Base-by-base conservation (phyloP, 1,139 yeast genomes). In the Saccharomyces hybrid region DNA sequence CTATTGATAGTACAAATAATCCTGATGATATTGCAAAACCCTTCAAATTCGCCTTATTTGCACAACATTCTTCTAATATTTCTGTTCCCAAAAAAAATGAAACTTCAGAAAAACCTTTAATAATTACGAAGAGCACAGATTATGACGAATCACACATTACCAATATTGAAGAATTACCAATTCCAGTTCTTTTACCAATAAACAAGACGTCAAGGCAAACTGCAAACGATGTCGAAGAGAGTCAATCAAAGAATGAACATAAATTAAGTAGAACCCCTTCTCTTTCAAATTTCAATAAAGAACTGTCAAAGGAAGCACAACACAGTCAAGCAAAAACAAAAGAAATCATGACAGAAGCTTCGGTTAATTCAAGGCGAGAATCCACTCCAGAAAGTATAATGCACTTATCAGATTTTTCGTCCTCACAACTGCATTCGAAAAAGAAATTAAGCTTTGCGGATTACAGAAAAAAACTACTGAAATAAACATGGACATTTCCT, bases 371-470 rank as follows among this genome's bases (percentile, higher is more conserved):
- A 14, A 31, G 53, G 20, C 57, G 50, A 16, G 50, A 49, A 6
- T 6, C 49, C 4, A 41, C 50, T 20, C 54, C 30, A 49, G 53
- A 38, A 8, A 38, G 44, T 38, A 16, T 16, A 20, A 38, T 11
- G 44, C 44, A 38, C 16, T 38, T 30, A 51, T 51, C 26, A 31
- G 56, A 52, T 41, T 44, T 30, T 13, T 49, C 58, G 9, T 16
- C 52, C 2, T 34, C 50, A 34, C 41, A 23, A n/a, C 27, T 30
- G 23, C 49, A 8, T 14, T 44, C 28, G 47, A 70, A 69, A 59
- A 88, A 88, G 74, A 86, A 87, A 69, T 73, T 88, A 57, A 85
- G 91, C 38, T 84, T 88, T 71, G 95, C 95, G 1, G 96, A 88
- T 66, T 88, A 88, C 69, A 84, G 83, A 68, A 84, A 82, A 73